Conservation (phyloP, 73 alveolate species). For the Tetrahymena malaccensis region DNA sequence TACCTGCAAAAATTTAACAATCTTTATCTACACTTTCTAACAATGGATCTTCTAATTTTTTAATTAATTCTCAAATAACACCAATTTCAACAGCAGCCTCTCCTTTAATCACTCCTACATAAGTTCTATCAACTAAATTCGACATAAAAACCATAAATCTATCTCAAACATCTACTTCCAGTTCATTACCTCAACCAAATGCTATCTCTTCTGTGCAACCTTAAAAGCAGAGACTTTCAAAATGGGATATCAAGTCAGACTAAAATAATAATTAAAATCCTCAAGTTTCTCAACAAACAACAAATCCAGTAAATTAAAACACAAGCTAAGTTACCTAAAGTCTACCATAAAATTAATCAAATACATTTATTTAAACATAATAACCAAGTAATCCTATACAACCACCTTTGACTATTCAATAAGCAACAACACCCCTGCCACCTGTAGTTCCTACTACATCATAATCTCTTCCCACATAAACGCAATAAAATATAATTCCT, state of each 20-base stretch:
- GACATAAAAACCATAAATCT: neutral
- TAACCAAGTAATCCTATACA: neutral
- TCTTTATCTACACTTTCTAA: neutral
- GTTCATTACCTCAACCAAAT: neutral
- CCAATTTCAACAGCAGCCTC: neutral
- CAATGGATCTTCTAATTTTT: neutral
- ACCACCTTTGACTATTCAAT: neutral
- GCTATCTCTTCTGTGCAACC: neutral
- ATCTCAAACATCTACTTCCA: neutral
- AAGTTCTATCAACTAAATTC: neutral
- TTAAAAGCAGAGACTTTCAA: neutral
- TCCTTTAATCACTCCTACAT: neutral
- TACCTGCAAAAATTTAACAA: neutral
- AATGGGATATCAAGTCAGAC: neutral
- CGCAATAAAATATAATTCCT: neutral
- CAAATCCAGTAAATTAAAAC: neutral
- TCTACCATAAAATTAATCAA: neutral
- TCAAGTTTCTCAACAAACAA: neutral
- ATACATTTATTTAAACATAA: neutral
- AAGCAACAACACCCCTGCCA: neutral
- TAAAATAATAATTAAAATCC: neutral
- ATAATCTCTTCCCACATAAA: neutral
- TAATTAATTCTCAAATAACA: neutral
- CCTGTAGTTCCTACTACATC: neutral
- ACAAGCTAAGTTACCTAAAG: neutral